Evolutionary conservation across 2,329 filamentous ascomycete species (phyloP).

Genomic region (Aspergillus pseudotamarii): DNA sequence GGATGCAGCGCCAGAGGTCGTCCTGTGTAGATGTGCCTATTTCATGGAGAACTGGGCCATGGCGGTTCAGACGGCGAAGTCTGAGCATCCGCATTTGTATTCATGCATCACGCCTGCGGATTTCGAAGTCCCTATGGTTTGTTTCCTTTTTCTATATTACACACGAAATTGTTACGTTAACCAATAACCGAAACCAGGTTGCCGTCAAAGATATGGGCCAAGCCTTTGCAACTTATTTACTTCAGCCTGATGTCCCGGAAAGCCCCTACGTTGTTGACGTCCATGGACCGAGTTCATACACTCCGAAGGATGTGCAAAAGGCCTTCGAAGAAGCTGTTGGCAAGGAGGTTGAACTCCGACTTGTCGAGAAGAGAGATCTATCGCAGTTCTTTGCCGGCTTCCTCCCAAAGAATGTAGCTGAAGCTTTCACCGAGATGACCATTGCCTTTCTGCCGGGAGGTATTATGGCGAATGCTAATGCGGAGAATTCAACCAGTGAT

Average conservation of each 20-base stretch:
- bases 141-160: too few relatives aligned
- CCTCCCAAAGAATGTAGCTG: constrained; percentile 8
- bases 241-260: neutral
- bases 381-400: constrained; percentile 11
- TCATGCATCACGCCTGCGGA: constrained; percentile 17
- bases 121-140: constrained; percentile 19
- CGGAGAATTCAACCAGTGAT: neutral
- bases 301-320: constrained; percentile 12
- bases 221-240: constrained; percentile 8
- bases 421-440: constrained; percentile 19
- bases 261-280: constrained; percentile 17
- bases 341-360: constrained; percentile 12
- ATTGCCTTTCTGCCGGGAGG: constrained; percentile 18
- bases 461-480: neutral
- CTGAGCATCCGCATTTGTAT: constrained; percentile 11
- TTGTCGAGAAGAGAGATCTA: constrained; percentile 11
- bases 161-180: neutral
- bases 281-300: constrained; percentile 16
- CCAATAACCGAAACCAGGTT: neutral
- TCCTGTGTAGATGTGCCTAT: constrained; percentile 18
- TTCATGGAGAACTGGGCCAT: constrained; percentile 24
- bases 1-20: constrained; percentile 14
- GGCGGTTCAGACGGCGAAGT: constrained; percentile 2
- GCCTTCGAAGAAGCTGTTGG: constrained; percentile 14
- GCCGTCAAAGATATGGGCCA: constrained; percentile 16